phyloP scores from a whole-genome alignment of 2,329 filamentous ascomycete genomes.

The Curvularia hawaiiensis region DNA sequence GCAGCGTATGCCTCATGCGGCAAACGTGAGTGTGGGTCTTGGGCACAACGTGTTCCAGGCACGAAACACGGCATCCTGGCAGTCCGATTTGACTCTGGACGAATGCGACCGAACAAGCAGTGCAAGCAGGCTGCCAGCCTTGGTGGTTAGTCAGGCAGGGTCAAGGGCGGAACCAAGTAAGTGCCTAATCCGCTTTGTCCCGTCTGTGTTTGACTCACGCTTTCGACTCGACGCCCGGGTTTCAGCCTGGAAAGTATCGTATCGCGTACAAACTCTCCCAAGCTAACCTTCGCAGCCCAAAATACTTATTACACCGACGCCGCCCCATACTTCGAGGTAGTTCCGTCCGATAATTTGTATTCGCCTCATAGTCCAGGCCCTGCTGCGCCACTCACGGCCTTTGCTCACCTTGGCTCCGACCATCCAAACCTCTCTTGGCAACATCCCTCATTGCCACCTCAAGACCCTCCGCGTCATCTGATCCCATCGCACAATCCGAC shows the following conservation, averaged over 20 bases:
- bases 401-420: slow-evolving; percentile 36
- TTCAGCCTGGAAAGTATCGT: slow-evolving; percentile 34
- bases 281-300: slow-evolving; percentile 25
- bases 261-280: slow-evolving; percentile 14
- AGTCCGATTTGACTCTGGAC: slow-evolving; percentile 26
- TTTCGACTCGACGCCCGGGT: slow-evolving; percentile 21
- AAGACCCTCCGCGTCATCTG: slow-evolving; percentile 43
- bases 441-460: slow-evolving; percentile 28
- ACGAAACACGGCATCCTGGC: slow-evolving; percentile 39
- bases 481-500: slow-evolving; percentile 32
- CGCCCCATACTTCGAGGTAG: slow-evolving; percentile 30
- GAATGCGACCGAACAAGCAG: background rate
- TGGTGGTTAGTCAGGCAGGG: slow-evolving; percentile 22
- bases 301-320: slow-evolving; percentile 39
- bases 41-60: slow-evolving; percentile 33
- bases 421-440: slow-evolving; percentile 37
- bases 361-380: slow-evolving; percentile 38
- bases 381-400: slow-evolving; percentile 36
- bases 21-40: slow-evolving; percentile 26
- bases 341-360: slow-evolving; percentile 28
- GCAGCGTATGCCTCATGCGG: slow-evolving; percentile 33
- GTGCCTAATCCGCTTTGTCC: slow-evolving; percentile 18
- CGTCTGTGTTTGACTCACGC: slow-evolving; percentile 31
- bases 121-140: slow-evolving; percentile 27
- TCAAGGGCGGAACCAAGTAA: slow-evolving; percentile 24